These are phyloP conservation scores for Phytophthora fragariaefolia DNA, from an alignment of 352 stramenopile species.

Conservation along the genomic window DNA sequence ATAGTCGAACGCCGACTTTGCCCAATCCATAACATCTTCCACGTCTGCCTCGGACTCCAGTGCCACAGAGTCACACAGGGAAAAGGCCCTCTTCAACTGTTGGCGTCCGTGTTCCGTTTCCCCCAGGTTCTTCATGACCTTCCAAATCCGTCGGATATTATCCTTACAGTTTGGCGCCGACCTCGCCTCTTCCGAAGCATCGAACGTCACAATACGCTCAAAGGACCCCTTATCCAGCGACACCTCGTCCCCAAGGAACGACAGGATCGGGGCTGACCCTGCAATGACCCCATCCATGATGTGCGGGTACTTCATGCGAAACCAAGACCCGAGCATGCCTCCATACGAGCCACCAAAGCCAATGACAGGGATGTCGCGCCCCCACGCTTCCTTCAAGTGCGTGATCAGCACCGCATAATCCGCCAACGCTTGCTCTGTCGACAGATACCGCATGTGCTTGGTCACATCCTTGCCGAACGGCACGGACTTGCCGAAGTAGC, in stretches of 20 bases:
- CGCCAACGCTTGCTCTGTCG: conserved; percentile 82
- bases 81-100: conserved; percentile 48
- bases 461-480: conserved; percentile 77
- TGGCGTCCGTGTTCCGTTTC: conserved; percentile 52
- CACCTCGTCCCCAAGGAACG: conserved; percentile 61
- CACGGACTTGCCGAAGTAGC: conserved; percentile 95
- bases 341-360: conserved; percentile 83
- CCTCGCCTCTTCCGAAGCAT: conserved; percentile 73
- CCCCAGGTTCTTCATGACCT: conserved; percentile 60
- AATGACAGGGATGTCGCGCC: conserved; percentile 60
- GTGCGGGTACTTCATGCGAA: conserved; percentile 81
- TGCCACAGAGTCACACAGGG: conserved; percentile 59
- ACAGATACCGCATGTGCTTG: conserved; percentile 79
- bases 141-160: conserved; percentile 82
- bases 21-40: conserved; percentile 62
- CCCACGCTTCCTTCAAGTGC: conserved; percentile 54
- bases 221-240: conserved; percentile 77
- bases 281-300: conserved; percentile 74
- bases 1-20: conserved; percentile 88
- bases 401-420: conserved; percentile 75
- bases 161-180: conserved; percentile 68
- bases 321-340: conserved; percentile 76
- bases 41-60: conserved; percentile 58
- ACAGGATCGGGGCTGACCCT: conserved; percentile 67
- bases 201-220: conserved; percentile 70